phyloP scores from a whole-genome alignment of 2,329 filamentous ascomycete species.

The Venturia asperata region DNA sequence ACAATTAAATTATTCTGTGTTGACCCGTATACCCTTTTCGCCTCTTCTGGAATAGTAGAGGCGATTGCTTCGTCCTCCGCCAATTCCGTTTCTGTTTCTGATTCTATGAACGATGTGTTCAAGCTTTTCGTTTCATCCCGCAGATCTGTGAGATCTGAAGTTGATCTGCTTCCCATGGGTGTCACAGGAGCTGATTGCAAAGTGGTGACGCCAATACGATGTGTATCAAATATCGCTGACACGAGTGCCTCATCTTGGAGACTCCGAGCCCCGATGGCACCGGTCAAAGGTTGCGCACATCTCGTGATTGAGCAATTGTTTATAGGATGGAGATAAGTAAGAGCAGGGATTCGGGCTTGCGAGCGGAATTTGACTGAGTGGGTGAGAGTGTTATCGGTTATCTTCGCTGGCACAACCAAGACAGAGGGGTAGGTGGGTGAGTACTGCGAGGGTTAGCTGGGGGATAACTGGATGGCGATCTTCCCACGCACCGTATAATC shows the following conservation, averaged over 20 bases:
- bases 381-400: constrained; percentile 95
- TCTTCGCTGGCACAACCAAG: constrained; percentile 75
- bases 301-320: constrained; percentile 97
- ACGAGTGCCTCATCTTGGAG: constrained; percentile 94
- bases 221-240: constrained; percentile 81
- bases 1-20: constrained; percentile 93
- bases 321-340: constrained; percentile 91
- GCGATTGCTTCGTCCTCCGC: constrained; percentile 62
- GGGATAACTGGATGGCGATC: not conserved
- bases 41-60: constrained; percentile 39
- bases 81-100: constrained; percentile 53
- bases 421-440: constrained; percentile 87
- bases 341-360: constrained; percentile 74
- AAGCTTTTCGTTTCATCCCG: constrained; percentile 24
- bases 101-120: constrained; percentile 42
- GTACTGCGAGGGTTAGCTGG: constrained; percentile 44
- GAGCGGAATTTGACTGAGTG: constrained; percentile 89
- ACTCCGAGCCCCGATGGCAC: constrained; percentile 78
- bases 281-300: constrained; percentile 85
- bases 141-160: constrained; percentile 23
- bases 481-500: constrained; percentile 58
- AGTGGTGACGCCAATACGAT: constrained; percentile 25
- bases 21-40: constrained; percentile 64
- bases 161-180: constrained; percentile 21
- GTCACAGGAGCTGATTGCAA: constrained; percentile 17